phyloP scores from a whole-genome alignment of 169 alveolate species.

The Eimeria tenella region DNA sequence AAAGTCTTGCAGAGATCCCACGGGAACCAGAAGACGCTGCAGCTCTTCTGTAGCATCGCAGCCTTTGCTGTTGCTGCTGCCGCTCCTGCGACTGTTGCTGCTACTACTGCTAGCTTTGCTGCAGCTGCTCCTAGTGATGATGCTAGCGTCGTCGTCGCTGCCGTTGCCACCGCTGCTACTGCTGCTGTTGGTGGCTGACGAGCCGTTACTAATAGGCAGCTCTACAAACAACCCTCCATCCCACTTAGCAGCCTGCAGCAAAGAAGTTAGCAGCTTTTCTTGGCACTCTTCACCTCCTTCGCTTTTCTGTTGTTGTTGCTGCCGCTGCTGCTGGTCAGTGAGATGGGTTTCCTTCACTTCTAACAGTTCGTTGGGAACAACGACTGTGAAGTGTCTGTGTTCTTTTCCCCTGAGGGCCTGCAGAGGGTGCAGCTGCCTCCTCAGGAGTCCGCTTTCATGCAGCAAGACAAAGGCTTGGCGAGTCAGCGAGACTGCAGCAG shows the following conservation, averaged over 20 bases:
- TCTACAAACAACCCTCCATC: slow-evolving; percentile 13
- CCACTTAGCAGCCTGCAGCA: slow-evolving; percentile 9
- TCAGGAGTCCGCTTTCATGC: neutral
- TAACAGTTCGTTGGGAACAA: neutral
- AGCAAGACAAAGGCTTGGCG: neutral
- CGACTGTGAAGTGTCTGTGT: neutral
- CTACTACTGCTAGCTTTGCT: neutral
- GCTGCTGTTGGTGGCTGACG: neutral
- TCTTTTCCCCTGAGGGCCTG: neutral
- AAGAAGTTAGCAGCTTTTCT: neutral
- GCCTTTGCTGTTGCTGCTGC: neutral
- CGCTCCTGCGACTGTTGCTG: neutral
- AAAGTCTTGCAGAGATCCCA: neutral
- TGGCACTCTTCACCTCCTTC: neutral
- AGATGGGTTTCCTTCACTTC: neutral
- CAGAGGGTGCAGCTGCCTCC: slow-evolving; percentile 4
- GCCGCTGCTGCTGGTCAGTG: neutral
- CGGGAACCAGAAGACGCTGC: neutral
- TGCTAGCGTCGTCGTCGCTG: neutral
- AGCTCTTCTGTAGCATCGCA: neutral
- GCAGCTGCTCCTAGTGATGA: neutral
- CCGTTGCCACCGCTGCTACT: neutral
- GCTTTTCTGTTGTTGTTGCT: neutral
- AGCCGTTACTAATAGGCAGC: neutral
- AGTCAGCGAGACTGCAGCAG: neutral